Evolutionary conservation across 2,329 filamentous ascomycete genomes (phyloP).

Genomic region (Fusarium acutatum): DNA sequence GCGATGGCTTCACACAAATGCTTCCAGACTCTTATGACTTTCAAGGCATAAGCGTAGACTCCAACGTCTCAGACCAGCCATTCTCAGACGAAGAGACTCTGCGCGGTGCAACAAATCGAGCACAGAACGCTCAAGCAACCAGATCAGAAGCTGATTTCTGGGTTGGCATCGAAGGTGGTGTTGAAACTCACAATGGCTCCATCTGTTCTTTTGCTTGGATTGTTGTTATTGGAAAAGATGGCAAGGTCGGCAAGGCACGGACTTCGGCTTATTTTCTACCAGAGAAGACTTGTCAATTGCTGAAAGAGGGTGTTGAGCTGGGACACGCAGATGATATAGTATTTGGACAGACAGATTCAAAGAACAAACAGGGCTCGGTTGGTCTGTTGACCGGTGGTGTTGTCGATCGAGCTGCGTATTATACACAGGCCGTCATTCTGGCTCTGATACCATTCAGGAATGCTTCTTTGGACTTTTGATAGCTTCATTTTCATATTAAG

Average conservation of each 20-base stretch:
- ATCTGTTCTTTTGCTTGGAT: conserved; percentile 54
- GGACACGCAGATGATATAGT: conserved; percentile 51
- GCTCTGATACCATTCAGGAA: conserved; percentile 54
- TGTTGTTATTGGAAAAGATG: conserved; percentile 43
- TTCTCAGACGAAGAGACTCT: conserved; percentile 51
- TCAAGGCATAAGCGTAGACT: conserved; percentile 45
- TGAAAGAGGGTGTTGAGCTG: conserved; percentile 49
- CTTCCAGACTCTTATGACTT: conserved; percentile 44
- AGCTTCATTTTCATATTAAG: not conserved
- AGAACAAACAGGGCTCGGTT: conserved; percentile 50
- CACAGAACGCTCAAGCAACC: conserved; percentile 42
- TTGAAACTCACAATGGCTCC: conserved; percentile 42
- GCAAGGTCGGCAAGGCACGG: conserved; percentile 48
- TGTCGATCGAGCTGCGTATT: conserved; percentile 48
- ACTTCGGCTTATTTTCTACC: conserved; percentile 51
- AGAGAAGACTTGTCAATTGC: conserved; percentile 47
- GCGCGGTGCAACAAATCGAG: conserved; percentile 50
- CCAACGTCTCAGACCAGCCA: conserved; percentile 52
- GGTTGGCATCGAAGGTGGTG: conserved; percentile 54
- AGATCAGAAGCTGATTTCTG: conserved; percentile 49
- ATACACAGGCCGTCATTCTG: conserved; percentile 51
- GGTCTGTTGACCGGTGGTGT: conserved; percentile 51
- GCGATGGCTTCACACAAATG: conserved; percentile 48
- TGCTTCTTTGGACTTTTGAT: conserved; percentile 43
- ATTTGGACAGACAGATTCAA: conserved; percentile 50